Evolutionary conservation across 1,284 basidiomycete genomes (phyloP), one percentile per base, ranked within the genome.

Genomic region (Ustilago tritici): DNA sequence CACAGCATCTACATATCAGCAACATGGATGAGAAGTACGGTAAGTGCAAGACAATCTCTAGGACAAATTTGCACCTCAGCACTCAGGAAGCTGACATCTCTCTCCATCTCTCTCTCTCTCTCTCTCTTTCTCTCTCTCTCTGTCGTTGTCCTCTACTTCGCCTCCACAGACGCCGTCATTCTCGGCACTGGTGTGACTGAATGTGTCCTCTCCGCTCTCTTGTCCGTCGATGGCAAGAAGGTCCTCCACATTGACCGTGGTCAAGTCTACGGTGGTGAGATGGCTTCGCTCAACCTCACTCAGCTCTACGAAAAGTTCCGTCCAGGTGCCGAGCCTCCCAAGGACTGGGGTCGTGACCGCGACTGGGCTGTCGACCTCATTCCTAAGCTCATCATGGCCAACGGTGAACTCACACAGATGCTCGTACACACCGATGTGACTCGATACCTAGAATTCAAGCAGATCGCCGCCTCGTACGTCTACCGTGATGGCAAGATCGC

Each of bases 211-310:
- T 76, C 89, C 95, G 86, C 90, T 23, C 78, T 86, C 28, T 69
- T 99, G 82, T 99, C 96, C 35, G 96, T 99, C 68, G 96, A 98
- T 86, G 96, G 96, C 82, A 98, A 99, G 90, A 99, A 99, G 89
- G 97, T 99, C 79, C 91, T 99, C 50, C 97, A 99, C 88, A 98
- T 99, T 91, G 97, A 99, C 88, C 83, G 96, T 79, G 98, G 98
- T 86, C 95, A 98, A 88, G 99, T 99, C 88, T 99, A 99, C 81
- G 97, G 97, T 67, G 97, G 93, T 70, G 97, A 98, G 86, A 95
- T 94, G 86, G 97, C 97, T 61, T 95, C 93, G 88, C 89, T 99
- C 87, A 99, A 98, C 89, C 88, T 99, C 80, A 97, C 95, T 19
- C 96, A 99, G 91, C 91, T 99, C 76, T 99, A 96, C 88, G 93